A percentile compares a stretch with the other conserved stretches of the same genome.
Conservation (phyloP, 2,329 filamentous ascomycete genomes). For the Cercospora citrullina region DNA sequence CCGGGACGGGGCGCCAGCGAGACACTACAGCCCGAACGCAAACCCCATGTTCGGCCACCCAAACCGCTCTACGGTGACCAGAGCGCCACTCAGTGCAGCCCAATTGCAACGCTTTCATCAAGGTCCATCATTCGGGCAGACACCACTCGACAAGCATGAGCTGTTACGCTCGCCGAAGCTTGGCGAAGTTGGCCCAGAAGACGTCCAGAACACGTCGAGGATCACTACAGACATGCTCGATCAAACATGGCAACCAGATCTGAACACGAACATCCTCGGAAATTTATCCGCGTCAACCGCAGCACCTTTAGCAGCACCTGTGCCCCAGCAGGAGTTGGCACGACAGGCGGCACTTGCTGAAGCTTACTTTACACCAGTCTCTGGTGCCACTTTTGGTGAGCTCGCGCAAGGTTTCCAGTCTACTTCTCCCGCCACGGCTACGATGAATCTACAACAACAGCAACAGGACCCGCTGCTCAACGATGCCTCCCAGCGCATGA, state of each 20-base stretch:
- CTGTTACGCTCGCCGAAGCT: slow-evolving; percentile 36
- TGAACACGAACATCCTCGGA: slow-evolving; percentile 1
- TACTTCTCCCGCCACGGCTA: neutral
- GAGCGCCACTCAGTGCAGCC: slow-evolving; percentile 39
- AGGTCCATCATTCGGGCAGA: slow-evolving; percentile 36
- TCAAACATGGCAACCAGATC: slow-evolving; percentile 6
- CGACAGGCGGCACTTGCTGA: slow-evolving; percentile 17
- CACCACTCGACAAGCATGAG: slow-evolving; percentile 38
- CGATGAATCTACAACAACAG: neutral
- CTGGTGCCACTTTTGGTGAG: slow-evolving; percentile 23
- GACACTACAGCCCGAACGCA: slow-evolving; percentile 38
- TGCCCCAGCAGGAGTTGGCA: neutral
- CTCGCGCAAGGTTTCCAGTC: slow-evolving; percentile 11
- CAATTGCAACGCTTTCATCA: slow-evolving; percentile 38
- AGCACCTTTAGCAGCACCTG: slow-evolving; percentile 17
- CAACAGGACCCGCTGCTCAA: neutral
- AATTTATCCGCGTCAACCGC: neutral
- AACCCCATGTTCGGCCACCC: slow-evolving; percentile 40
- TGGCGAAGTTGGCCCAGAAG: slow-evolving; percentile 19
- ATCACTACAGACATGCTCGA: slow-evolving; percentile 17
- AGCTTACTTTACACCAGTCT: slow-evolving; percentile 17
- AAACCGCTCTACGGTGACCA: slow-evolving; percentile 31
- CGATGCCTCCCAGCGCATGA: slow-evolving; percentile 23
- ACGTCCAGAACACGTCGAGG: slow-evolving; percentile 23
- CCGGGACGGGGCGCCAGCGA: slow-evolving; percentile 21